Evolutionary conservation across 2,329 filamentous ascomycete species (phyloP), one percentile per base, ranked within the genome.

Genomic region (Diaporthe velutina): DNA sequence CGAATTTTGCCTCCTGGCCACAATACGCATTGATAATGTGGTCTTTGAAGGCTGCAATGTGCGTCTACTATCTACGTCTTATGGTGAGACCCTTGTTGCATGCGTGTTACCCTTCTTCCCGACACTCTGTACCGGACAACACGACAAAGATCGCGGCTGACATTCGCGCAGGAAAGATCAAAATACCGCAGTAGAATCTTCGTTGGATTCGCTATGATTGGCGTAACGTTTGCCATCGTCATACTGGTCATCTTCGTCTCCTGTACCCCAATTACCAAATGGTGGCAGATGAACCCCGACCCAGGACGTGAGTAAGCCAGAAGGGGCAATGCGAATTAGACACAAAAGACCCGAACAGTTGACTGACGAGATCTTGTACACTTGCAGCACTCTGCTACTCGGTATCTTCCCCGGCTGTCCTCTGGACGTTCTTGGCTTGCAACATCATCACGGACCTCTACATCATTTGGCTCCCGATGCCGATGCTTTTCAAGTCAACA

Each of bases 371-470:
- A 2, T 19, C 4, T 28, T 22, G n/a, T 19, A 28, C 8, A 28
- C 2, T 12, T 76, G 79, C 76, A 84, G 84, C 85, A 75, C 79
- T 80, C 25, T 87, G 86, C 77, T 86, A 87, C 70, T 84, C 85
- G 0, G 86, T 85, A 8, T 83, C 88, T 25, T 86, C 86, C 3
- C 84, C 83, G 42, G 83, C 86, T 58, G 83, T 88, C 73, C 82
- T 88, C 55, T 87, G 86, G 77, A 84, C 25, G 79, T 87, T 74
- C 22, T 13, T 74, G 30, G 72, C 54, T 25, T 64, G 64, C 75
- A 92, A 91, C 76, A 85, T 90, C 3, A 77, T 82, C 1, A 92
- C 90, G 4, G 90, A 92, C 77, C 70, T 90, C 1, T 92, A 91
- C 76, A 83, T 92, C 12, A 87, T 92, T 73, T 85, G 86, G 38